phyloP scores from a whole-genome alignment of 768 basidiomycete species.

The Rubroboletus pulcherrimus region DNA sequence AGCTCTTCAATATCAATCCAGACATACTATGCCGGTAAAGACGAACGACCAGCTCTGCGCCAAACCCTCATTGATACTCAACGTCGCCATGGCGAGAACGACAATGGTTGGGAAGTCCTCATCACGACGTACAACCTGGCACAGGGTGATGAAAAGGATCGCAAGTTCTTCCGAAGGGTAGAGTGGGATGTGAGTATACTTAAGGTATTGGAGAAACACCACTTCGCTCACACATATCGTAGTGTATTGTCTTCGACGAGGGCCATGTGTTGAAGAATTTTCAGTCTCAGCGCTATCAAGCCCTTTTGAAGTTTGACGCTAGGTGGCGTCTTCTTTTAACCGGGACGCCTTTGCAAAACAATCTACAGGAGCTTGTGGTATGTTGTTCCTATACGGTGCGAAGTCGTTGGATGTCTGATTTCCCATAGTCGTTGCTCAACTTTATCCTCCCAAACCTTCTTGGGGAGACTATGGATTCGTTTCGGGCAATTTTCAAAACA shows the following conservation, averaged over 20 bases:
- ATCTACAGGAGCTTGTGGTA: constrained; percentile 86
- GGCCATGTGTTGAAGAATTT: constrained; percentile 97
- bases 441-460: constrained; percentile 96
- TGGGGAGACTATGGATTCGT: constrained; percentile 64
- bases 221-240: constrained; percentile 1
- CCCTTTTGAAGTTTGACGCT: constrained; percentile 79
- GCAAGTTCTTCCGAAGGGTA: constrained; percentile 88
- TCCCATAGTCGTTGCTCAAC: constrained; percentile 83
- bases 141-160: constrained; percentile 79
- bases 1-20: constrained; percentile 81
- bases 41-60: constrained; percentile 72
- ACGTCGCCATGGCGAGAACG: constrained; percentile 41
- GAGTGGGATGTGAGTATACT: constrained; percentile 81
- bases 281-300: constrained; percentile 93
- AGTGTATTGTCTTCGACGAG: constrained; percentile 96
- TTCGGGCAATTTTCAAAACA: constrained; percentile 95
- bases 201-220: neutral
- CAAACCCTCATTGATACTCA: constrained; percentile 66
- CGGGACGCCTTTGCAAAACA: constrained; percentile 93
- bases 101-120: constrained; percentile 83
- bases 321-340: constrained; percentile 91
- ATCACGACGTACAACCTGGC: constrained; percentile 96
- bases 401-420: constrained; percentile 8
- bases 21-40: constrained; percentile 92
- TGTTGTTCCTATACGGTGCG: constrained; percentile 22